phyloP scores from a whole-genome alignment of 768 basidiomycete species.

The Hysterangium stoloniferum region DNA sequence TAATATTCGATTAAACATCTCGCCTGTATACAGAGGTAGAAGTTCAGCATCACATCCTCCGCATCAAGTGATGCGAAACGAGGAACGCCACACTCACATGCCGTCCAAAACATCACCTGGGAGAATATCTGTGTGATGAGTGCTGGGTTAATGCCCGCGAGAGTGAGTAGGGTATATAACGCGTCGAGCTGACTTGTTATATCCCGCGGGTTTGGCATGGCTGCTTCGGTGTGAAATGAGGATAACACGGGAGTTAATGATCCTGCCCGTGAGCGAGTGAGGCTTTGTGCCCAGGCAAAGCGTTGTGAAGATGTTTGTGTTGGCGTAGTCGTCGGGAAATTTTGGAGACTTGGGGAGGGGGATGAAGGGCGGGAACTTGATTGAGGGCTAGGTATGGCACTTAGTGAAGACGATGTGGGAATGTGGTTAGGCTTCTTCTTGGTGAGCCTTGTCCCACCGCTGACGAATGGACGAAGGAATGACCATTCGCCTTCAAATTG shows the following conservation, averaged over 20 bases:
- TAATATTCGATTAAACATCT: constrained; percentile 76
- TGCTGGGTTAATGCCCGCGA: constrained; percentile 87
- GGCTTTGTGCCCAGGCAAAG: constrained; percentile 60
- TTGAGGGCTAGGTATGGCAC: constrained; percentile 38
- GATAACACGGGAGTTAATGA: constrained; percentile 41
- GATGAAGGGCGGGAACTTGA: constrained; percentile 36
- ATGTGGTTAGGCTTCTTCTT: constrained; percentile 40
- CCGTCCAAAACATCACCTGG: constrained; percentile 98
- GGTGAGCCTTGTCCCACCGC: constrained; percentile 15
- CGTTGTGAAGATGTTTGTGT: no score
- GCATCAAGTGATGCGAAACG: constrained; percentile 18
- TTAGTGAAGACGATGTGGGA: constrained; percentile 28
- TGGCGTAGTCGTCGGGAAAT: constrained; percentile 36
- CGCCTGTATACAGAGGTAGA: constrained; percentile 40
- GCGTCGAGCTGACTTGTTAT: constrained; percentile 79
- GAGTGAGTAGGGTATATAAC: constrained; percentile 70
- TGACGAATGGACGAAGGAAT: constrained; percentile 64
- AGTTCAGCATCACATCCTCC: neutral
- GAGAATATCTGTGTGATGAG: constrained; percentile 89
- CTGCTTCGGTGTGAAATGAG: constrained; percentile 36
- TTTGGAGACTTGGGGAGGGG: constrained; percentile 20
- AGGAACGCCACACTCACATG: constrained; percentile 71
- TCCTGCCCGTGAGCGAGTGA: constrained; percentile 43
- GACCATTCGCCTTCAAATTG: constrained; percentile 98
- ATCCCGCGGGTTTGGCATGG: constrained; percentile 35